Evolutionary conservation across 331 rosid genomes (phyloP), one percentile per base, ranked within the genome.

Genomic region (Ulmus americana): DNA sequence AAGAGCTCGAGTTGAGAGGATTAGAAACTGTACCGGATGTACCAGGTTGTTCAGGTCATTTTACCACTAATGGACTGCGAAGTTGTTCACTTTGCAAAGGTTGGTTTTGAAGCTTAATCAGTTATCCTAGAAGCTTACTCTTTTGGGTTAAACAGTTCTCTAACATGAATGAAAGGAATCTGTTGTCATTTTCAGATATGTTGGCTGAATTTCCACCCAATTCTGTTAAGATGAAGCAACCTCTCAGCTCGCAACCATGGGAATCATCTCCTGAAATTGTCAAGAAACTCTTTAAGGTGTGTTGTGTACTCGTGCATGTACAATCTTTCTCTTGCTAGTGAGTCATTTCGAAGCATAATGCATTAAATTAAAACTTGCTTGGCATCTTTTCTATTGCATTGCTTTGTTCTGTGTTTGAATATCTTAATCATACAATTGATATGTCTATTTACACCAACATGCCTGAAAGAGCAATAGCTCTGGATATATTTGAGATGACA

Each of bases 231-330:
- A 90, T 90, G 99, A 94, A 84, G 89, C 91, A 82, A 50, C 97
- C 97, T 64, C 82, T 90, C 70, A 76, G 76, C 78, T 79, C 71
- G 78, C 95, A 82, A 67, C 95, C 99, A 64, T 90, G 99, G 99
- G 90, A 81, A 71, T 85, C 95, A 47, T 90, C 95, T 73, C 79
- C 83, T 50, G 90, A 84, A 70, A 79, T 77, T 72, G 88, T 83
- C 72, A 94, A 90, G 88, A 87, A 90, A 77, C 74, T 94, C 54
- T 94, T 94, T 55, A 94, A 94, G 99, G 99, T 94, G 68, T 70
- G 35, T 28, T 28, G 35, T 28, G 4, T 28, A 28, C 35, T 28
- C 4, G 4, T 28, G 35, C 35, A 28, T 28, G 35, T 28, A 28
- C 35, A 28, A 28, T 2, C 35, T 28, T 28, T 28, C 35, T 2